Evolutionary conservation across 768 basidiomycete species (phyloP).

Genomic region (Astraeus odoratus): DNA sequence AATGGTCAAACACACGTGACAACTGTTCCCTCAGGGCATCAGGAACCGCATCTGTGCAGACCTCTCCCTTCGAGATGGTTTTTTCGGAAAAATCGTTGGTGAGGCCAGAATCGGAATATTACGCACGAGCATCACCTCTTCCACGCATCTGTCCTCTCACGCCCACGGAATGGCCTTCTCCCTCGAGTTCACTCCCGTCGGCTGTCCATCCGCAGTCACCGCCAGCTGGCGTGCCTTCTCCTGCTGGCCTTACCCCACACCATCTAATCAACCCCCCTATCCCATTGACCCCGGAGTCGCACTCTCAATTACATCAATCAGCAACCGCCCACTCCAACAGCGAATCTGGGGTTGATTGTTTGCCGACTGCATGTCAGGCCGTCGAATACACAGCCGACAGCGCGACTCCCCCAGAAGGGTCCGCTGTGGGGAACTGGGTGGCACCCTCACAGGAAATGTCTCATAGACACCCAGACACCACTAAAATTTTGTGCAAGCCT

Average conservation of each 20-base stretch:
- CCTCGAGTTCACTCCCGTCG: constrained; percentile 7
- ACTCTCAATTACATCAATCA: constrained; percentile 23
- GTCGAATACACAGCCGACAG: constrained; percentile 12
- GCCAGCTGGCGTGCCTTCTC: constrained; percentile 6
- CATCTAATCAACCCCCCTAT: constrained; percentile 6
- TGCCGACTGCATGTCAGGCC: constrained; percentile 6
- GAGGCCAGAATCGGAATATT: constrained; percentile 14
- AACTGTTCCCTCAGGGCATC: constrained; percentile 12
- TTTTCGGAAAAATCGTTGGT: constrained; percentile 14
- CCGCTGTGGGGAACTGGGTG: constrained; percentile 10
- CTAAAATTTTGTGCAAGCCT: constrained; percentile 23
- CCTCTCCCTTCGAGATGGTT: constrained; percentile 15
- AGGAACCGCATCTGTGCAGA: constrained; percentile 10
- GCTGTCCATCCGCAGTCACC: constrained; percentile 14
- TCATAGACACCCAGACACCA: constrained; percentile 21
- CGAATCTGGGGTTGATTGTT: constrained; percentile 26
- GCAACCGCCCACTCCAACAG: constrained; percentile 12
- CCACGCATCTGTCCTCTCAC: constrained; percentile 15
- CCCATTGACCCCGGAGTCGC: constrained; percentile 9
- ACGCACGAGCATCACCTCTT: constrained; percentile 11
- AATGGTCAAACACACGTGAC: constrained; percentile 13
- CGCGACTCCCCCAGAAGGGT: constrained; percentile 12
- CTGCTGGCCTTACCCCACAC: constrained; percentile 17
- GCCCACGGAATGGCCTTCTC: constrained; percentile 10
- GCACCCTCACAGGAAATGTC: constrained; percentile 11